Evolutionary conservation across 2,329 filamentous ascomycete species (phyloP), one percentile per base, ranked within the genome.

Genomic region (Byssoonygena ceratinophila): DNA sequence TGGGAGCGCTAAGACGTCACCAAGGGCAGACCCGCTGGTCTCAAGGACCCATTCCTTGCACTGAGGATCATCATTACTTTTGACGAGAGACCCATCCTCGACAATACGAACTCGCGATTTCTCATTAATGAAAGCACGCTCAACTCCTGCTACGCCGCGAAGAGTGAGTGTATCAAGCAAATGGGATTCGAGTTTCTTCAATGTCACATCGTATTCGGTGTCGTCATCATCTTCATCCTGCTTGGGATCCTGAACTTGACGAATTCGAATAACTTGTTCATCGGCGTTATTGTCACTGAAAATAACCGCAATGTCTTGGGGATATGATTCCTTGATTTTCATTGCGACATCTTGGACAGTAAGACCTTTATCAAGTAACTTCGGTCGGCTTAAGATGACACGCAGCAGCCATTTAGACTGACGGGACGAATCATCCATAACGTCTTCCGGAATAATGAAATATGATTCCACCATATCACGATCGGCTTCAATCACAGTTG

Each of bases 201-300:
- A 78, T 75, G 94, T 92, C 54, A 86, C 85, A 66, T 97, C 91
- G 58, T 96, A 89, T 63, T 94, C 86, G 53, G 86, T 80, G 51
- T 78, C 79, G 16, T 81, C 77, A 34, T 84, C 83, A 8, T 91
- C 86, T 11, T 86, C 85, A 64, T 87, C 84, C 43, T 83, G 81
- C 46, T 85, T 83, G 46, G 80, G 78, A 56, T 81, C 76, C 61
- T 78, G 75, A 56, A 94, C 81, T 62, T 90, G 85, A 58, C 92
- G 86, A 59, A 96, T 85, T 67, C 92, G 92, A 61, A 98, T 88
- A 43, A 97, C 85, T 67, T 94, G 89, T 66, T 94, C 83, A 59
- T 96, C 90, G 8, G 91, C 90, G 68, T 98, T 98, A 75, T 96
- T 92, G 69, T 98, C 92, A 70, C 89, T 95, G 76, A 94, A 95